Conservation (phyloP, 768 basidiomycete genomes). For the Lyophyllum atratum region DNA sequence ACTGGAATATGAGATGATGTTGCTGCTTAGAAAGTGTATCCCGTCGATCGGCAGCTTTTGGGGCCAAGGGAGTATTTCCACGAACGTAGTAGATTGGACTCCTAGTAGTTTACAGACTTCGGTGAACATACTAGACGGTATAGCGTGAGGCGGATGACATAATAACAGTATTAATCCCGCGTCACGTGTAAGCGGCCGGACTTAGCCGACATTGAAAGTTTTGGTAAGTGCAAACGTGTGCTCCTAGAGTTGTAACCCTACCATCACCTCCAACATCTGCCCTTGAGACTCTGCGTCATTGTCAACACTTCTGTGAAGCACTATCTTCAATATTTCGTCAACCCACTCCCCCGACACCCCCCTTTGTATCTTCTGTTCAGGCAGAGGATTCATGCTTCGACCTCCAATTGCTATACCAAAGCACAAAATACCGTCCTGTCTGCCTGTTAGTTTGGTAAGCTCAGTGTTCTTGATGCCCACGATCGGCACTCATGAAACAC, state of each 20-base stretch:
- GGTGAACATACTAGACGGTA: too few species aligned
- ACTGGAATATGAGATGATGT: constrained; percentile 32
- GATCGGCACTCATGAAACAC: background rate
- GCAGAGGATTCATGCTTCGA: constrained; percentile 94
- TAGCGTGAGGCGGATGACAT: background rate
- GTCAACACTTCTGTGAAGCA: constrained; percentile 9
- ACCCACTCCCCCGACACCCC: constrained; percentile 43
- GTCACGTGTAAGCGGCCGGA: background rate
- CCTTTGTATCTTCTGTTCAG: constrained; percentile 59
- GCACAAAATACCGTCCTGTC: constrained; percentile 58
- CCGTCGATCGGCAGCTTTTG: constrained; percentile 38
- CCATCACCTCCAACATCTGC: constrained; percentile 19
- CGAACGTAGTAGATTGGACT: too few species aligned
- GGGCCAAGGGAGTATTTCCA: constrained; percentile 25
- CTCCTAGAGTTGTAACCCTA: constrained; percentile 25
- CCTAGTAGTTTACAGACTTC: too few species aligned
- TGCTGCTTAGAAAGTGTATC: constrained; percentile 29
- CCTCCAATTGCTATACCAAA: constrained; percentile 75
- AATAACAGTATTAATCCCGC: background rate
- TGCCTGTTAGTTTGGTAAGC: constrained; percentile 56
- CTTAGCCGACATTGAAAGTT: constrained; percentile 17
- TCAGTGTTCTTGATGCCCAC: background rate
- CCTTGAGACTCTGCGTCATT: background rate
- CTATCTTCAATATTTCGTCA: constrained; percentile 66
- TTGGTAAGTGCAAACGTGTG: constrained; percentile 15